Evolutionary conservation across 306 rosid species (phyloP).

Genomic region (Phaseolus lunatus): DNA sequence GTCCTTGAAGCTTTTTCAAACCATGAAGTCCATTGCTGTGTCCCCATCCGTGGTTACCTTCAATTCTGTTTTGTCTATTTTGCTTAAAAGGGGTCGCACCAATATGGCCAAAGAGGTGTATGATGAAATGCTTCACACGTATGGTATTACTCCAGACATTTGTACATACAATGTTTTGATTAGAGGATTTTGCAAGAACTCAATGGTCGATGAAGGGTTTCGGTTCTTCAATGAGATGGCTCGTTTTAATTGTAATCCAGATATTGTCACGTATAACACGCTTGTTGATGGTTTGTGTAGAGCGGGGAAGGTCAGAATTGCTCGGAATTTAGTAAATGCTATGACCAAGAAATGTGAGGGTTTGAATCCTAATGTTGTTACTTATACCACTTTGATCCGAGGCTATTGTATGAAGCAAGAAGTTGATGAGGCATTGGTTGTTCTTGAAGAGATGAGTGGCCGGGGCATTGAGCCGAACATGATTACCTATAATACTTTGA

Average conservation of each 20-base stretch:
- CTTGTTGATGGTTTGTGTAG: constrained; percentile 92
- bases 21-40: constrained; percentile 68
- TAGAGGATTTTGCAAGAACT: constrained; percentile 81
- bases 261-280: constrained; percentile 75
- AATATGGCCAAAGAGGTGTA: constrained; percentile 44
- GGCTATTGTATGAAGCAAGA: constrained; percentile 75
- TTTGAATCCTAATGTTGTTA: constrained; percentile 78
- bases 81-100: constrained; percentile 80
- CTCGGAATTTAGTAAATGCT: constrained; percentile 75
- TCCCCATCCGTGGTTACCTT: constrained; percentile 72
- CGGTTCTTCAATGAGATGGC: constrained; percentile 66
- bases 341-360: constrained; percentile 66
- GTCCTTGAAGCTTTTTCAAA: constrained; percentile 66
- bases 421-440: constrained; percentile 66
- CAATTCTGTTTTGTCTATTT: constrained; percentile 61
- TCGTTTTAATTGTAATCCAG: constrained; percentile 63
- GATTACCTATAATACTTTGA: constrained; percentile 71
- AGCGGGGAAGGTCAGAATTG: constrained; percentile 68
- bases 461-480: constrained; percentile 66
- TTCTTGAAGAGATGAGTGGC: constrained; percentile 75
- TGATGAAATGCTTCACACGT: constrained; percentile 80
- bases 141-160: constrained; percentile 72
- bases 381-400: constrained; percentile 81
- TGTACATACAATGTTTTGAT: constrained; percentile 77
- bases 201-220: constrained; percentile 79